These are phyloP conservation scores for Solanum medicagineum DNA, from an alignment of 257 asterid species.

Conservation along the genomic window DNA sequence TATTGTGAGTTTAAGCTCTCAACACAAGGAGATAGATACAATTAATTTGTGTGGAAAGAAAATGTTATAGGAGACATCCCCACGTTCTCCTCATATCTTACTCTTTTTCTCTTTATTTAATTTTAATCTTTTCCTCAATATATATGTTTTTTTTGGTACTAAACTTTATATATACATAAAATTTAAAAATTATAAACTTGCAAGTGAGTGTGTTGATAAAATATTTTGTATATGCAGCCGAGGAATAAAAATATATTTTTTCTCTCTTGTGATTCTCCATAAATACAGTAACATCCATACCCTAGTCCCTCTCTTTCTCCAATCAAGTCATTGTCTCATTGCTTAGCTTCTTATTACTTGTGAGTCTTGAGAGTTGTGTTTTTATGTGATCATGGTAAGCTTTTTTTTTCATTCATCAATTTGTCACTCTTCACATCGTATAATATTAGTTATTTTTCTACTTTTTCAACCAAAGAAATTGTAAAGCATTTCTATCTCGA, in stretches of 20 bases:
- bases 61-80: conserved; percentile 49
- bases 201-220: conserved; percentile 16
- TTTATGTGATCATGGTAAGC: conserved; percentile 28
- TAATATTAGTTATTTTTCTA: background rate
- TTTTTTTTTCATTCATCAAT: background rate
- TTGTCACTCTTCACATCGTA: background rate
- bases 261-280: conserved; percentile 37
- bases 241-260: conserved; percentile 1
- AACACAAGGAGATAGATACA: conserved; percentile 59
- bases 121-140: background rate
- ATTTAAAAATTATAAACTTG: background rate
- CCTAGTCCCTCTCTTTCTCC: conserved; percentile 32
- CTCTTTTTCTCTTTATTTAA: conserved; percentile 1
- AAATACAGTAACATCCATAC: conserved; percentile 34
- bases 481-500: background rate
- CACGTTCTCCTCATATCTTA: conserved; percentile 71
- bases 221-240: conserved; percentile 8
- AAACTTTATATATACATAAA: background rate
- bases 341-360: background rate
- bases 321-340: background rate
- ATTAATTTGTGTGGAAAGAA: conserved; percentile 15
- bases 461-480: background rate
- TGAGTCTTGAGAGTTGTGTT: background rate
- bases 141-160: background rate
- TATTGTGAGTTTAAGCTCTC: conserved; percentile 48